These are phyloP conservation scores for Fusarium sp. DNA, from an alignment of 2,329 filamentous ascomycete species.

Conservation along the genomic window DNA sequence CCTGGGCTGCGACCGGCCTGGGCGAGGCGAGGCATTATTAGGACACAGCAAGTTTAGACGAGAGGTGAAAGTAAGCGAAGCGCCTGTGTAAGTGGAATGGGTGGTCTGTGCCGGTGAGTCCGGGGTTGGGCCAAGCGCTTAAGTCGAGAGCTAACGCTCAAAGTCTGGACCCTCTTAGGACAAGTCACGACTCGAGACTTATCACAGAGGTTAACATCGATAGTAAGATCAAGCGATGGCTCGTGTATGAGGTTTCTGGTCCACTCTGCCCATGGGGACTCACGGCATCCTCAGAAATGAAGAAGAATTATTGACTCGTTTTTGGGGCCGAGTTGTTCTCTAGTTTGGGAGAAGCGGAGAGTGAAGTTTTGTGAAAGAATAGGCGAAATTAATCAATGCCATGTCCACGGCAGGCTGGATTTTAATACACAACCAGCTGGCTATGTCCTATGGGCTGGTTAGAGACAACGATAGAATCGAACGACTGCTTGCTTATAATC, in stretches of 20 bases:
- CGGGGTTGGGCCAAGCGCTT: slow-evolving; percentile 13
- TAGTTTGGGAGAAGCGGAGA: not conserved
- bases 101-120: slow-evolving; percentile 28
- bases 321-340: not conserved
- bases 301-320: not conserved
- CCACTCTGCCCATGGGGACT: slow-evolving; percentile 2
- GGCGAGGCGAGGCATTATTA: slow-evolving; percentile 5
- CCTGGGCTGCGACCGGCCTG: not conserved
- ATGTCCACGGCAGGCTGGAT: not conserved
- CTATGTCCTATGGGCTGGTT: not conserved
- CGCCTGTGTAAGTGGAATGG: slow-evolving; percentile 5
- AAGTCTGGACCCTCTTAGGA: slow-evolving; percentile 7
- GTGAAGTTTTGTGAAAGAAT: not conserved
- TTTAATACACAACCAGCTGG: not conserved
- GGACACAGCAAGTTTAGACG: slow-evolving; percentile 28
- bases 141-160: slow-evolving; percentile 6
- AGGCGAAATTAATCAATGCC: no score
- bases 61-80: slow-evolving; percentile 9
- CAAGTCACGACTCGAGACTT: slow-evolving; percentile 8
- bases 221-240: slow-evolving; percentile 29
- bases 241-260: not conserved
- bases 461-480: not conserved
- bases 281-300: not conserved
- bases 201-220: slow-evolving; percentile 15
- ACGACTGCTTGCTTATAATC: not conserved